Evolutionary conservation across 2,329 filamentous ascomycete genomes (phyloP), one percentile per base, ranked within the genome.

Genomic region (Ascochyta rabiei): DNA sequence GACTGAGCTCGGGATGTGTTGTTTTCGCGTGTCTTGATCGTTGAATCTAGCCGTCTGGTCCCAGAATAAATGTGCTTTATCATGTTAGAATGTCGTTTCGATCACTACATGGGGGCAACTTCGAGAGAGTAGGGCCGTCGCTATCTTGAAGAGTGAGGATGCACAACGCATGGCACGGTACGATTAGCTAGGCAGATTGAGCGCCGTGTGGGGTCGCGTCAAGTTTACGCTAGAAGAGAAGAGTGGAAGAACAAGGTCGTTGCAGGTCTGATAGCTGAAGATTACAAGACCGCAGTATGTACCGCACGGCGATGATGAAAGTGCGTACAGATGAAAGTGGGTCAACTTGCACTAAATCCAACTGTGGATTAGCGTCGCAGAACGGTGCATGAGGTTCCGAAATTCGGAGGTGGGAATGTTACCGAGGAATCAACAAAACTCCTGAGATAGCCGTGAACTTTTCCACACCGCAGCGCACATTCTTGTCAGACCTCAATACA

Each of bases 401-500:
- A 38, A 21, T 23, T 9, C 9, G 35, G 12, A 23, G 35, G 18
- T 21, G 35, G 35, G 35, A 18, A 23, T 23, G 35, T 44, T 41
- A 33, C 24, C 41, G 35, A 49, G 26, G 19, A 6, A 41, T 42
- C 40, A 50, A 50, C 46, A 47, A 56, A 56, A 21, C 49, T 26
- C 53, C 53, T 44, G 43, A 8, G 48, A 56, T 44, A 56, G 48
- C 53, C 53, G 53, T 41, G 28, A 40, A 40, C 23, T 19, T 21
- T 40, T 44, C 10, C 21, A 26, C 26, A 12, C 19, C 33, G 33
- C 47, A 28, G 12, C 30, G 21, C 31, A 15, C 15, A n/a, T 18
- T 15, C 16, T 35, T 15, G 23, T 16, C 10, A 39, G 15, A 43
- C 38, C 16, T 21, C 26, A 18, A 23, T n/a, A 9, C 44, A 38